These are phyloP conservation scores for Aspergillus versicolor DNA, from an alignment of 2,329 filamentous ascomycete genomes.

Conservation along the genomic window DNA sequence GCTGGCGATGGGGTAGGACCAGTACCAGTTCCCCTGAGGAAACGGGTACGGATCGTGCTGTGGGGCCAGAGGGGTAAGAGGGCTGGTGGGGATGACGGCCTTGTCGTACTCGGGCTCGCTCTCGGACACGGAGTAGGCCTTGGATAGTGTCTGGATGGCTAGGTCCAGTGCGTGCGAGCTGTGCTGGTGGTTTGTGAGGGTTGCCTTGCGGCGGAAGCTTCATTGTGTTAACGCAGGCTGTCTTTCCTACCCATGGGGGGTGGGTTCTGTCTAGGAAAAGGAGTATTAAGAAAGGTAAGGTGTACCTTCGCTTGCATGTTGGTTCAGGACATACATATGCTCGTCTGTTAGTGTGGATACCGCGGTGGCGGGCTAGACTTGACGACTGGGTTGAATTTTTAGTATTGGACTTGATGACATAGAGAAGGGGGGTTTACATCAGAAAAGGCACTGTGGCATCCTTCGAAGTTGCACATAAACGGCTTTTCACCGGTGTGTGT, in stretches of 20 bases:
- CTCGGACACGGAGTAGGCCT: slow-evolving; percentile 35
- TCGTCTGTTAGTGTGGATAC: slow-evolving; percentile 41
- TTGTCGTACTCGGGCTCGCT: slow-evolving; percentile 27
- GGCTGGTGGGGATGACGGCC: too few species aligned
- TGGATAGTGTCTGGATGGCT: slow-evolving; percentile 34
- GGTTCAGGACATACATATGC: slow-evolving; percentile 43
- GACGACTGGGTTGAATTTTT: slow-evolving; percentile 32
- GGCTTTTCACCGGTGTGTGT: slow-evolving; percentile 48
- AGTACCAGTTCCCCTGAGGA: slow-evolving; percentile 30
- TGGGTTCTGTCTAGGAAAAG: neutral
- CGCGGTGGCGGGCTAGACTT: slow-evolving; percentile 41
- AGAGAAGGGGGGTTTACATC: slow-evolving; percentile 31
- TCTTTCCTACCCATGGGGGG: too few species aligned
- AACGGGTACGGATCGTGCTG: slow-evolving; percentile 35
- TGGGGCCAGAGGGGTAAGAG: too few species aligned
- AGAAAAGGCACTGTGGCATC: slow-evolving; percentile 45
- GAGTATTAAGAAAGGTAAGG: neutral
- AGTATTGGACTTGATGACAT: neutral
- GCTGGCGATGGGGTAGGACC: slow-evolving; percentile 25
- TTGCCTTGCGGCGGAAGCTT: slow-evolving; percentile 44
- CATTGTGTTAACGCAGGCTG: too few species aligned
- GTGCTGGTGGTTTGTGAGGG: slow-evolving; percentile 42
- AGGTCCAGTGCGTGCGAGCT: slow-evolving; percentile 37
- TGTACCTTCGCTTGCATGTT: slow-evolving; percentile 39
- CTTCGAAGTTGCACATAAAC: slow-evolving; percentile 43